A percentile compares a stretch with the other conserved stretches of the same genome.
These are phyloP conservation scores for Trametes maxima DNA, from an alignment of 768 basidiomycete genomes.

Conservation along the genomic window DNA sequence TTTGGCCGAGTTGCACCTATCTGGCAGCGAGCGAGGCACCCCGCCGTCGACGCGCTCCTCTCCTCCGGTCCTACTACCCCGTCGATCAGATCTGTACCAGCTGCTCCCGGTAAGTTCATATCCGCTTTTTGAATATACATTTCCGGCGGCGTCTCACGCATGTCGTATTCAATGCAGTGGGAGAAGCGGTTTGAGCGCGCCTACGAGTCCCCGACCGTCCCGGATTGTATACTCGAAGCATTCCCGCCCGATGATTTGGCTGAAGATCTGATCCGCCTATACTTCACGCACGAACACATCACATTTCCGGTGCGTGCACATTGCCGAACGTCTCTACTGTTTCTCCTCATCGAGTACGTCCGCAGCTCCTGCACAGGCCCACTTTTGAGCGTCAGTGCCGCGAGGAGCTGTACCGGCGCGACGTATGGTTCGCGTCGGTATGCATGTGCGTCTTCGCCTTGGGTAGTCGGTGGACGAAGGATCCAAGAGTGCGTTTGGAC, in stretches of 20 bases:
- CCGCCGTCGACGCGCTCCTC: not conserved
- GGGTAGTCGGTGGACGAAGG: slow-evolving; percentile 29
- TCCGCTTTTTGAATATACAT: not conserved
- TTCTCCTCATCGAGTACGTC: not conserved
- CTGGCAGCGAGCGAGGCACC: not conserved
- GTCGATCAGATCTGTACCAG: not conserved
- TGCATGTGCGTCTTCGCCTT: slow-evolving; percentile 32
- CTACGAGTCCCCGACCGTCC: not conserved
- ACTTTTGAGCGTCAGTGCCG: slow-evolving; percentile 11
- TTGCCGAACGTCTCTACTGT: not conserved
- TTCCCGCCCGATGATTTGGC: slow-evolving; percentile 70
- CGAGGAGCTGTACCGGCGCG: slow-evolving; percentile 10
- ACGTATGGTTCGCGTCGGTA: slow-evolving; percentile 31
- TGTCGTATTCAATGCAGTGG: not conserved
- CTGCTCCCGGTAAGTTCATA: not conserved
- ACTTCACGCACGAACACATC: slow-evolving; percentile 46
- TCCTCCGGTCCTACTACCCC: not conserved
- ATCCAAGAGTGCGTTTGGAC: slow-evolving; percentile 24
- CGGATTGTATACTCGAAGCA: not conserved
- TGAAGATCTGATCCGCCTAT: slow-evolving; percentile 59
- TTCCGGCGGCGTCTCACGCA: not conserved
- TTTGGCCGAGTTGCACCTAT: not conserved
- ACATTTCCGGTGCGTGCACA: not conserved
- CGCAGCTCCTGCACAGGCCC: not conserved
- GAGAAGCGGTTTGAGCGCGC: not conserved